Conservation (phyloP, 179 eudicot species). For the Actinidia chinensis region DNA sequence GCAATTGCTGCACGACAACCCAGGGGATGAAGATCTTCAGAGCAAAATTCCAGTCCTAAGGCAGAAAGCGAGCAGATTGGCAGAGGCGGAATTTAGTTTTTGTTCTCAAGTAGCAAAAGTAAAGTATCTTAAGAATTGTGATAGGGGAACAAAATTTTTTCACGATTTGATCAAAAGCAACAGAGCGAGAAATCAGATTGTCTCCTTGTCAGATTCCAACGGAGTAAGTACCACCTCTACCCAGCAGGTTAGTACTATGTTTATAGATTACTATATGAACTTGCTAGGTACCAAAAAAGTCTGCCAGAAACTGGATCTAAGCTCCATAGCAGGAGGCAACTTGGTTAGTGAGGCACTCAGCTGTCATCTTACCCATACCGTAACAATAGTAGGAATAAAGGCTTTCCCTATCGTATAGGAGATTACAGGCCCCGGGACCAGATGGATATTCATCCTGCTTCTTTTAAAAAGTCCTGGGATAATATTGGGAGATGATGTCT, state of each 20-base stretch:
- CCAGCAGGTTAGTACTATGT: too few species aligned
- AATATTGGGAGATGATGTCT: background rate
- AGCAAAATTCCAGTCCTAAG: too few species aligned
- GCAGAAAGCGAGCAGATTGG: background rate
- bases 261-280: too few species aligned
- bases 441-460: background rate
- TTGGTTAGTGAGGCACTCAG: too few species aligned
- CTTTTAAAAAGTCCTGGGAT: constrained; percentile 7
- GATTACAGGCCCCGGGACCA: constrained; percentile 9
- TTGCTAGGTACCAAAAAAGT: too few species aligned
- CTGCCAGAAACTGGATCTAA: too few species aligned
- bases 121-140: background rate
- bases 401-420: background rate
- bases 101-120: background rate
- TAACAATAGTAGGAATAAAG: background rate
- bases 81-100: background rate
- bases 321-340: too few species aligned
- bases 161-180: background rate
- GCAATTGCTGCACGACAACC: background rate
- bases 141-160: background rate
- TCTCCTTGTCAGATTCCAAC: too few species aligned
- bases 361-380: too few species aligned
- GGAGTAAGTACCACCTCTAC: too few species aligned
- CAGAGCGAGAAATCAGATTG: background rate
- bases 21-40: background rate